Evolutionary conservation across 2,329 filamentous ascomycete species (phyloP).

Genomic region (Colletotrichum nymphaeae): DNA sequence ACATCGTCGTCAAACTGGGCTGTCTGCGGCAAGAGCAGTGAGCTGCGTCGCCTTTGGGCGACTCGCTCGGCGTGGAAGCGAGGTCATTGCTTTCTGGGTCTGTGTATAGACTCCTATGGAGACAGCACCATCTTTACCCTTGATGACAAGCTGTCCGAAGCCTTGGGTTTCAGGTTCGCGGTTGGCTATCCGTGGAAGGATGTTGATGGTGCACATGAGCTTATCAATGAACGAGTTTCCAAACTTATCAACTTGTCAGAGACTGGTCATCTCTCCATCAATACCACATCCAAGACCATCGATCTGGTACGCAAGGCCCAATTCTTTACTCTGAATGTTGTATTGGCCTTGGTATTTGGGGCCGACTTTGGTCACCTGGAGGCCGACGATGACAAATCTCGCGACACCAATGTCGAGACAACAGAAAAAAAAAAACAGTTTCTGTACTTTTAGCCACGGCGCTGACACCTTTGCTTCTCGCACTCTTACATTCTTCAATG

Average conservation of each 20-base stretch:
- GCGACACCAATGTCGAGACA: conserved; percentile 52
- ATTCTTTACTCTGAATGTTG: conserved; percentile 66
- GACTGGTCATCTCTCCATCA: conserved; percentile 48
- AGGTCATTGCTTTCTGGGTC: too few species aligned
- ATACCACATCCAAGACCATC: conserved; percentile 49
- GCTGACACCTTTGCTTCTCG: conserved; percentile 54
- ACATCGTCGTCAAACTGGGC: too few species aligned
- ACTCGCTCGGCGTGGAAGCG: too few species aligned
- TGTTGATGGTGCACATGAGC: conserved; percentile 41
- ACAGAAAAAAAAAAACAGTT: conserved; percentile 49
- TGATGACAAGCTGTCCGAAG: too few species aligned
- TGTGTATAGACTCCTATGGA: too few species aligned
- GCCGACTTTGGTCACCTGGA: conserved; percentile 59
- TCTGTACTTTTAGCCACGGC: conserved; percentile 56
- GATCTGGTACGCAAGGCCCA: conserved; percentile 62
- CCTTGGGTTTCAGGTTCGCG: too few species aligned
- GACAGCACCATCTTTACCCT: too few species aligned
- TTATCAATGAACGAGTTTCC: conserved; percentile 58
- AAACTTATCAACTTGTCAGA: conserved; percentile 59
- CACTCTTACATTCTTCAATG: conserved; percentile 50
- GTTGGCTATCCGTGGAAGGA: too few species aligned
- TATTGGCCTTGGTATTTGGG: conserved; percentile 63
- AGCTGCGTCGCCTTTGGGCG: too few species aligned
- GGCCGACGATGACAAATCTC: conserved; percentile 56
- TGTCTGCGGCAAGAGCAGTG: too few species aligned